Evolutionary conservation across 768 basidiomycete species (phyloP).

Genomic region (Leccinum sublutescens): DNA sequence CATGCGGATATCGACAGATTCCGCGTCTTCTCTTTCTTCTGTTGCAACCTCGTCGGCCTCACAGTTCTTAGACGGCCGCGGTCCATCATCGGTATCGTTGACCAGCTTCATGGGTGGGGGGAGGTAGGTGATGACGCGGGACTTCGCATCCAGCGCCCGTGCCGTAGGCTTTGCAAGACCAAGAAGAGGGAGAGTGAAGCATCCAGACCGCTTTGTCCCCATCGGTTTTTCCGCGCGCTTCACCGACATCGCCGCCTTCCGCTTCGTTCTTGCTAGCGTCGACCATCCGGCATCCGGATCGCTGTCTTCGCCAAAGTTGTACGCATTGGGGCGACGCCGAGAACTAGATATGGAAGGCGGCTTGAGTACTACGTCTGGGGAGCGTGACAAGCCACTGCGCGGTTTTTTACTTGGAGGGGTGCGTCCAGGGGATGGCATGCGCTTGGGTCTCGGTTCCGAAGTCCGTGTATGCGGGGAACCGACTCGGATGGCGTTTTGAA

Average conservation of each 20-base stretch:
- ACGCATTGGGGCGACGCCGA: slow-evolving; percentile 11
- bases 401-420: slow-evolving; percentile 3
- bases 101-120: slow-evolving; percentile 20
- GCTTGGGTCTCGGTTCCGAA: slow-evolving; percentile 6
- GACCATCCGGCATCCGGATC: slow-evolving; percentile 25
- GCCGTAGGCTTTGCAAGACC: neutral
- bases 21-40: neutral
- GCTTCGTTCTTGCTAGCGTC: slow-evolving; percentile 5
- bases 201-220: slow-evolving; percentile 18
- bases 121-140: slow-evolving; percentile 30
- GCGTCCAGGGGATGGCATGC: slow-evolving; percentile 2
- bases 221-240: neutral
- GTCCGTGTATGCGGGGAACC: slow-evolving; percentile 7
- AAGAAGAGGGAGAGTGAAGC: slow-evolving; percentile 21
- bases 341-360: neutral
- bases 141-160: neutral
- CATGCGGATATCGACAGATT: slow-evolving; percentile 1
- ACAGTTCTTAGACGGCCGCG: neutral
- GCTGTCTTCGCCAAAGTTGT: slow-evolving; percentile 18
- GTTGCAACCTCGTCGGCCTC: neutral
- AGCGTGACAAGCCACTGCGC: neutral
- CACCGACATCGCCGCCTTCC: slow-evolving; percentile 1
- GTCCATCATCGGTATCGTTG: neutral
- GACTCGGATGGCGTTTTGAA: neutral
- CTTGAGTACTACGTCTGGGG: neutral